Base-by-base conservation (phyloP, 129 eudicot species). In the Centella asiatica region DNA sequence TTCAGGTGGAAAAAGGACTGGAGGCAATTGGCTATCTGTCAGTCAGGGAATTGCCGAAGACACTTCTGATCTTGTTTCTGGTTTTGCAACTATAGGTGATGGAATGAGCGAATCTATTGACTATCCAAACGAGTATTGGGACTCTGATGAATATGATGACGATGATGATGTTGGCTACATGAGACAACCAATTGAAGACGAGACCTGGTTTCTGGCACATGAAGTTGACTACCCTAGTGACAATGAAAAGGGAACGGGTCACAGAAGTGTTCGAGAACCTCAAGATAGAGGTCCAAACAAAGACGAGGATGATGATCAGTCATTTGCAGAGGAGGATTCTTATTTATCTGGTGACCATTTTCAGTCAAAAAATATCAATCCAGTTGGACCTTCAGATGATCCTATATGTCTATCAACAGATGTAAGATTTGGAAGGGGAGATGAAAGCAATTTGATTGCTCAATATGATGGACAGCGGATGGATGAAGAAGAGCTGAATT, bases 171-270 rank as follows among this genome's bases (percentile, higher is more conserved):
- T 88, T 56, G 99, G 99, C 65, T 88, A 88, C 61, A 93, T 81
- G 89, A 88, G 99, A 73, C 99, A 93, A 75, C 99, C 99, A 60
- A 93, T 93, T 58, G 99, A 93, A 77, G 99, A 93, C 13, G 96
- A 93, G 79, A 75, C 89, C 56, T 88, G 99, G 99, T 93, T 93
- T 85, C 71, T 93, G 66, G 99, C 99, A 29, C 99, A 93, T 68
- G 96, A 93, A 81, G 83, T 93, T 49, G 96, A 93, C 72, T 88
- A 93, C 71, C 96, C 96, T 36, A 93, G 96, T 69, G 99, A 93
- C 74, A 88, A 78, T 40, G 96, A 88, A 70, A 93, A 93, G 80
- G 93, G 85, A 67, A 78, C 95, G 4, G 95, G 79, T 32, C 84
- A 74, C 42, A 87, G 83, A 58, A 83, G 86, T 56, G 81, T 70